Conservation (phyloP, 768 basidiomycete species). For the Mycena indigotica region DNA sequence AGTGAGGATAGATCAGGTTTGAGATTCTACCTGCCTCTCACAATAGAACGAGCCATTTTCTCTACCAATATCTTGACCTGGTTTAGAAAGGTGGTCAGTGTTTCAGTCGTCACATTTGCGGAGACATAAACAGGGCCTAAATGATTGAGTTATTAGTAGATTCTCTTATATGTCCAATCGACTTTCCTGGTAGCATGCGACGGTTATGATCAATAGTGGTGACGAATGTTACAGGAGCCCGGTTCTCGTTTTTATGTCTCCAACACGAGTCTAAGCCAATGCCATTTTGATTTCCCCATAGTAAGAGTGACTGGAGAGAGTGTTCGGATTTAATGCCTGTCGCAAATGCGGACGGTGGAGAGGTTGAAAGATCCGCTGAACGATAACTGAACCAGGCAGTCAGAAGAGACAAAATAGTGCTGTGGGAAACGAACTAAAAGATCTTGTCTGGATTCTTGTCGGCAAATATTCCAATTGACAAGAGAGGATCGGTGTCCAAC, state of each 20-base stretch:
- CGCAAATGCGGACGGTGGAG: slow-evolving; percentile 5
- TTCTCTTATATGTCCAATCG: too few species aligned
- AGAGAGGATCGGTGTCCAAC: slow-evolving; percentile 6
- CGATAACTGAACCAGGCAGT: not conserved
- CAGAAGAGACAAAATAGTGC: not conserved
- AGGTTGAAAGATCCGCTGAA: slow-evolving; percentile 4
- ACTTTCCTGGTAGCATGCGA: slow-evolving; percentile 16
- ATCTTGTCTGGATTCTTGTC: slow-evolving; percentile 16
- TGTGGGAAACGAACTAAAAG: slow-evolving; percentile 2
- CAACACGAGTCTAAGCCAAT: slow-evolving; percentile 17
- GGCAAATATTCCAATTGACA: slow-evolving; percentile 12
- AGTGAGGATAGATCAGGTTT: not conserved
- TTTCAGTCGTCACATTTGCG: not conserved
- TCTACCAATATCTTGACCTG: slow-evolving; percentile 7
- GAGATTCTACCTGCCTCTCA: not conserved
- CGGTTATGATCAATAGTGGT: slow-evolving; percentile 12
- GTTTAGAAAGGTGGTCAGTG: not conserved
- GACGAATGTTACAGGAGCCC: slow-evolving; percentile 17
- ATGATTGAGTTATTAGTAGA: not conserved
- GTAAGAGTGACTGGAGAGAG: slow-evolving; percentile 1
- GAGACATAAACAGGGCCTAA: slow-evolving; percentile 11
- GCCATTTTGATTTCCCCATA: slow-evolving; percentile 1
- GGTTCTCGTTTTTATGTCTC: slow-evolving; percentile 22
- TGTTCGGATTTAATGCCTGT: slow-evolving; percentile 7
- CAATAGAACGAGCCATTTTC: slow-evolving; percentile 2